Base-by-base conservation (phyloP, 495 filamentous ascomycete species). In the Tuber microsphaerosporum region DNA sequence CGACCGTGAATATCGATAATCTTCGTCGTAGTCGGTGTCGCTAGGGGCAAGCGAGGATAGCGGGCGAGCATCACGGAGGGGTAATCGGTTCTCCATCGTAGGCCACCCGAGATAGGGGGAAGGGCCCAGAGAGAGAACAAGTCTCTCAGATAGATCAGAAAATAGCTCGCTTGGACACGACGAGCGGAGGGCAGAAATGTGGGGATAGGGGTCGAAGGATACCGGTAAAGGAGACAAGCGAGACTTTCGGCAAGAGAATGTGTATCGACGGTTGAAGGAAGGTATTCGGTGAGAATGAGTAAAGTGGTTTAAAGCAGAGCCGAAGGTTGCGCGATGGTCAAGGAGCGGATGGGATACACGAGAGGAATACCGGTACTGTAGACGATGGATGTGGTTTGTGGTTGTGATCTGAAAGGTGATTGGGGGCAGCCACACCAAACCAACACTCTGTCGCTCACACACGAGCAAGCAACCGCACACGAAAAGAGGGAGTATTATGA, bases 11-110 rank as follows among this genome's bases (percentile, higher is more conserved):
- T 79, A 65, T 48, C 72, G 73, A 39, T 79, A 73, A 1, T 71
- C 77, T 16, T 76, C 73, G 56, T 73, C 77, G 42, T 79, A 73
- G 46, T 79, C 77, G 19, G 73, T 69, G 12, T 79, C 77, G 42
- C 45, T 75, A 39, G 76, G 72, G 34, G 72, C 78, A 75, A 77
- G 70, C 73, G 77, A 79, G 76, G 76, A 73, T 70, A 72, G 51
- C 48, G 70, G 75, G 77, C 76, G 75, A 68, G 76, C 37, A 61
- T 61, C 51, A 31, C 51, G 51, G 73, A 73, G 77, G 75, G 76
- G 75, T 70, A 79, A 70, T 70, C 76, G 77, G 70, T 79, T 75
- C 77, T 79, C 76, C 76, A 79, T 79, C 44, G 1, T 26, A 56
- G 56, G 72, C 76, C 26, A 31, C 51, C n/a, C 9, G 51, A 6